Percentiles rank a stretch among this genome's conserved stretches.
Evolutionary conservation across 2,329 filamentous ascomycete species (phyloP).

Genomic region (Calonectria leucothoes): DNA sequence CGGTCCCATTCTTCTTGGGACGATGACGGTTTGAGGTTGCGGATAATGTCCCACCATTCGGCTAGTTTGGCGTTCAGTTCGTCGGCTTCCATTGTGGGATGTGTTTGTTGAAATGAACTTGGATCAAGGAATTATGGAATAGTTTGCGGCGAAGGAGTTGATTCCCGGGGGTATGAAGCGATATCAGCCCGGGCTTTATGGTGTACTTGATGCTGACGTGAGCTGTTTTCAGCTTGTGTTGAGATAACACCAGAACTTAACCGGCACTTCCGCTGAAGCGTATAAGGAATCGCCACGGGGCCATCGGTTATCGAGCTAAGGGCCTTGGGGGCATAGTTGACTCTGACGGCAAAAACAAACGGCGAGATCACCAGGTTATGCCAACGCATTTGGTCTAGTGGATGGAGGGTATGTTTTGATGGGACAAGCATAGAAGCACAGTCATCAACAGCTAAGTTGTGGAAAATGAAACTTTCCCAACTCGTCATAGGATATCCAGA

Average conservation of each 20-base stretch:
- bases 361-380: too few relatives aligned
- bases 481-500: too few relatives aligned
- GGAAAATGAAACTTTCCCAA: too few relatives aligned
- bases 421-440: too few relatives aligned
- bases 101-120: too few relatives aligned
- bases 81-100: not conserved
- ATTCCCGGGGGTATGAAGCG: not conserved
- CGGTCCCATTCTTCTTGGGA: slow-evolving; percentile 20
- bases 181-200: not conserved
- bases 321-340: too few relatives aligned
- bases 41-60: not conserved
- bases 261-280: not conserved
- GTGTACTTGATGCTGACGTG: not conserved
- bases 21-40: slow-evolving; percentile 1
- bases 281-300: not conserved
- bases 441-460: too few relatives aligned
- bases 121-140: not conserved
- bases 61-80: slow-evolving; percentile 1
- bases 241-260: not conserved
- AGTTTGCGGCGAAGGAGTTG: not conserved
- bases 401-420: too few relatives aligned
- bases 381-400: too few relatives aligned
- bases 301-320: not conserved
- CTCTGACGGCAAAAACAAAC: not conserved
- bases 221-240: not conserved